A percentile compares a stretch with the other conserved stretches of the same genome.
Conservation (phyloP, 805 yeast species). For the Grigorovia transvaalensis region DNA sequence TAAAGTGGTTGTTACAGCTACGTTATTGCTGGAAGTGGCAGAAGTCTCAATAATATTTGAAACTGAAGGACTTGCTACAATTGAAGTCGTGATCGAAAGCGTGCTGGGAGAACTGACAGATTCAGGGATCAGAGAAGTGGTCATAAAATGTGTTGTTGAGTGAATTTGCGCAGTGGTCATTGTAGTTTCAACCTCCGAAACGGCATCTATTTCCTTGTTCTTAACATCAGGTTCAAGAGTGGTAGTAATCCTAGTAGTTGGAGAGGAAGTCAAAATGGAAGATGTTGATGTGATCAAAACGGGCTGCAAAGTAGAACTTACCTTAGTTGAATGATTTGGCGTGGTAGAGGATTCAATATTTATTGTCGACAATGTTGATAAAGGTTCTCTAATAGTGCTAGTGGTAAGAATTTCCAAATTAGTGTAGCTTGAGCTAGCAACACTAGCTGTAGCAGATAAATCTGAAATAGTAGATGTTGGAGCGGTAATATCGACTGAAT, state of each 20-base stretch:
- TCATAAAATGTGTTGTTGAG: not conserved
- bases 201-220: not conserved
- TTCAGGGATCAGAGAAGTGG: too few species aligned
- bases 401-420: constrained; percentile 6
- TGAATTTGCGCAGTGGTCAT: constrained; percentile 1
- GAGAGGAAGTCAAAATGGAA: not conserved
- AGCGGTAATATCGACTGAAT: constrained; percentile 4
- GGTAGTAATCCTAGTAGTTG: constrained; percentile 2
- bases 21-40: not conserved
- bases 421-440: too few species aligned
- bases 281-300: constrained; percentile 1
- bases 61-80: too few species aligned
- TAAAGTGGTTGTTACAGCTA: constrained; percentile 1
- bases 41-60: too few species aligned
- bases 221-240: constrained; percentile 3
- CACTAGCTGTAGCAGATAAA: too few species aligned
- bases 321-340: not conserved
- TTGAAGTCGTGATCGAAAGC: too few species aligned
- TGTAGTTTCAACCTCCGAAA: too few species aligned
- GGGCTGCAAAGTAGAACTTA: not conserved
- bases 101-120: too few species aligned
- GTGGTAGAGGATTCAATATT: constrained; percentile 7
- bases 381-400: constrained; percentile 10
- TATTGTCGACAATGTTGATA: constrained; percentile 3
- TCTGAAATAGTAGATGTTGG: constrained; percentile 5